Evolutionary conservation across 768 basidiomycete species (phyloP), one percentile per base, ranked within the genome.

Genomic region (Pisolithus microcarpus): DNA sequence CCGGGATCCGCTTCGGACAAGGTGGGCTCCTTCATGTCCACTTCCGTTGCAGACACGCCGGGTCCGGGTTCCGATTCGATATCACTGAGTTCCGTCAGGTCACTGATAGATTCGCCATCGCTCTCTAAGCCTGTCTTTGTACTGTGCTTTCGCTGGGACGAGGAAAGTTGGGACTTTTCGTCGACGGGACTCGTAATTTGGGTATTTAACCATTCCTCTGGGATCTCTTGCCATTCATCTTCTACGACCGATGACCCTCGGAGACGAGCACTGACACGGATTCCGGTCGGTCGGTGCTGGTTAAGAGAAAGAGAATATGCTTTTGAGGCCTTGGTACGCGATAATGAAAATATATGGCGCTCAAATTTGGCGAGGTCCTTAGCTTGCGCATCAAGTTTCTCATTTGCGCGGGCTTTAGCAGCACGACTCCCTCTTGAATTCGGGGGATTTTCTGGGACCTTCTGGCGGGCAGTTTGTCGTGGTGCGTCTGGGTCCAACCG

Each of bases 191-290:
- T 38, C 44, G 56, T 55, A 46, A 61, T 61, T 42, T 49, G 58
- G 50, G 7, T 36, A 38, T 40, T 56, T 49, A 74, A 60, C 88
- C 87, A 91, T 59, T 87, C 87, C 8, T 82, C 76, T 0, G 89
- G 90, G 23, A 91, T 76, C 50, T 78, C 73, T 65, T 91, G 86
- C 90, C 88, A 91, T 57, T 80, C 84, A 3, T 72, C 71, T 10
- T 81, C 82, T n/a, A 78, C 72, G 11, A 62, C 74, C 39, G 68
- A 63, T 3, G 69, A 51, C 15, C 81, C 82, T 40, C 85, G 72
- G 53, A 90, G 63, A 38, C 88, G 75, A 1, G 81, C 76, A 59
- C 87, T 91, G 3, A 79, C 61, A 24, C 87, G 72, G 4, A 83
- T 84, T 3, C 87, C 86, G 24, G 75, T 55, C 7, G 72, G 63